Conservation (phyloP, 306 rosid genomes). For the Mimosa bimucronata region DNA sequence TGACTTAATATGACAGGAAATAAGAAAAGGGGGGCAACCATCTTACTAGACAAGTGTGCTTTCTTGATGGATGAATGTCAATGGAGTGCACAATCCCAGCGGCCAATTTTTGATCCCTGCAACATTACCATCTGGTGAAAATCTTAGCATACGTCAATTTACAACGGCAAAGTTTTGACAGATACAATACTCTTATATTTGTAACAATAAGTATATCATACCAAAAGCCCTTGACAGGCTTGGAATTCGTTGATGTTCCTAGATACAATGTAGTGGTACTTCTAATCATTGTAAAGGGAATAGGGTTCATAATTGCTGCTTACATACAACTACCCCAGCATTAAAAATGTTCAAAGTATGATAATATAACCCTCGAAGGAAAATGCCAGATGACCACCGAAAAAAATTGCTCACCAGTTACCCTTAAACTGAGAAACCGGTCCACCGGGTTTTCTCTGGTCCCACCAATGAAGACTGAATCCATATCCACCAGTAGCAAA, state of each 20-base stretch:
- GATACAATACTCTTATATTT: not conserved
- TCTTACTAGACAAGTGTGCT: constrained; percentile 86
- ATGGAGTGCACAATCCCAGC: constrained; percentile 88
- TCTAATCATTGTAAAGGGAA: not conserved
- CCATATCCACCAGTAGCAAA: constrained; percentile 89
- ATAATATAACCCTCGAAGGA: not conserved
- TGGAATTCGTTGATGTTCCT: not conserved
- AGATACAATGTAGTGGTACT: not conserved
- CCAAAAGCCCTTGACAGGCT: not conserved
- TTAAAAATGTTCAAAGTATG: not conserved
- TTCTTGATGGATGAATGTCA: constrained; percentile 89
- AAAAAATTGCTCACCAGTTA: constrained; percentile 60
- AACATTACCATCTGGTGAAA: constrained; percentile 39
- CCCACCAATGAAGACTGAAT: constrained; percentile 94
- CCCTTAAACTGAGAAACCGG: constrained; percentile 89
- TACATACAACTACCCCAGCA: too few species aligned
- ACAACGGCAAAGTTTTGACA: not conserved
- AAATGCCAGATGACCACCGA: not conserved
- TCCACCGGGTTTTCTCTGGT: constrained; percentile 79
- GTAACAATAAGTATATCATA: not conserved
- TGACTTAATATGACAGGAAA: not conserved
- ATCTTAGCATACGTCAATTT: not conserved
- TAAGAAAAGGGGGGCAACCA: constrained; percentile 30
- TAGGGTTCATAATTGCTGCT: not conserved
- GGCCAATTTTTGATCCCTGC: constrained; percentile 67